phyloP scores from a whole-genome alignment of 2,329 filamentous ascomycete species.

The Thielaviopsis cerberus region DNA sequence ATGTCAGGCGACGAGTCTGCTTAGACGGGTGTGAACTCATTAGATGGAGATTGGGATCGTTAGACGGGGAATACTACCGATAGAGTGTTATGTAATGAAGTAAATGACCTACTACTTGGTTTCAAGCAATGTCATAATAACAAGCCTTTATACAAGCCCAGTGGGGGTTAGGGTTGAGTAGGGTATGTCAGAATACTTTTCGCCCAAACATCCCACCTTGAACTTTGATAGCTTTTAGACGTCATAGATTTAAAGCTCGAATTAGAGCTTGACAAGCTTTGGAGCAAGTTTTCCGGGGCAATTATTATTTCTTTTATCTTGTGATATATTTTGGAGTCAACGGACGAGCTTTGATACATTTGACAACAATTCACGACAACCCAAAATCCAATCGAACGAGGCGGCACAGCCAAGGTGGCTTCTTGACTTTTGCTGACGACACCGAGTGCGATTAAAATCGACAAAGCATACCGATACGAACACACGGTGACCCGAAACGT shows the following conservation, averaged over 20 bases:
- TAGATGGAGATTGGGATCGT: too few species aligned
- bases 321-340: not conserved
- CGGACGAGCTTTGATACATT: not conserved
- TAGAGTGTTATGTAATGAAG: not conserved
- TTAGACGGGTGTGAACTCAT: too few species aligned
- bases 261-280: not conserved
- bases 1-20: conserved; percentile 5
- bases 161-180: not conserved
- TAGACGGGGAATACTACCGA: not conserved
- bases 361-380: not conserved
- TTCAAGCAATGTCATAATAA: too few species aligned
- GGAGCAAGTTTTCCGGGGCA: not conserved
- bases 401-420: not conserved
- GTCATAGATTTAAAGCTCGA: conserved; percentile 4
- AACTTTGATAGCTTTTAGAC: conserved; percentile 1
- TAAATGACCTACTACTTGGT: not conserved
- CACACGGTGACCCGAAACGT: too few species aligned
- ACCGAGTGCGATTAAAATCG: too few species aligned
- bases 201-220: conserved; percentile 3
- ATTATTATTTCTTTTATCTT: not conserved
- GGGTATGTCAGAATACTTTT: conserved; percentile 1
- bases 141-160: too few species aligned
- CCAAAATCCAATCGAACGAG: not conserved
- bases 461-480: too few species aligned
- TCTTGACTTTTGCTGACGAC: not conserved